Base-by-base conservation (phyloP, 2,329 filamentous ascomycete genomes). In the Cercospora sojina region DNA sequence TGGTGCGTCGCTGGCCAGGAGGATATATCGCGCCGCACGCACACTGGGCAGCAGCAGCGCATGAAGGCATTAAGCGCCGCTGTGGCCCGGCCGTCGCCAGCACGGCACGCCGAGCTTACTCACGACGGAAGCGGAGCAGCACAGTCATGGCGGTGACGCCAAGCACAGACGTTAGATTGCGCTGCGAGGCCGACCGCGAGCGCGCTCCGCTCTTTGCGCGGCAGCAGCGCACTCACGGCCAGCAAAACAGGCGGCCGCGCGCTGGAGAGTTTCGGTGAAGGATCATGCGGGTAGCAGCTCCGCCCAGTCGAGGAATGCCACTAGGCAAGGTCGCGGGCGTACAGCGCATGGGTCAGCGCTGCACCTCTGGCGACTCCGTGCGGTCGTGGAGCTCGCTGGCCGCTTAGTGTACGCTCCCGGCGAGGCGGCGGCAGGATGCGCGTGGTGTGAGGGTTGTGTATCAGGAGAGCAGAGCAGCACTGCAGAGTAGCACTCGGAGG, bases 151-250 rank as follows among this genome's bases (percentile, higher is more conserved):
- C 60, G 51, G 60, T 56, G 35, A 38, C 64, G 56, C 60, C 64
- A 64, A 62, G 43, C 31, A 61, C 49, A 66, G 53, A 55, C 8
- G 51, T 55, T 66, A 68, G 66, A 68, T 68, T 68, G 58, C 35
- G 47, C 64, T 64, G 57, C 18, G 27, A 35, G 47, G 41, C 31
- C 41, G 16, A 32, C 16, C 41, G n/a, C 59, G 56, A 57, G 29
- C 20, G 53, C 31, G 25, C 35, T 35, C 63, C 67, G 65, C 59
- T 58, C 55, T 67, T 69, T 66, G 59, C 59, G 20, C 62, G 57
- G 35, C 35, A 41, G 35, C 35, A 41, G 35, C 35, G 35, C 35
- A 16, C 59, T 47, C 38, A 31, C 13, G 20, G 41, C 20, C 35
- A 25, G 57, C 62, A 20, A 59, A 41, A 59, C 62, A 31, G 47